Conservation (phyloP, 495 filamentous ascomycete genomes). For the Xylaria scruposa region DNA sequence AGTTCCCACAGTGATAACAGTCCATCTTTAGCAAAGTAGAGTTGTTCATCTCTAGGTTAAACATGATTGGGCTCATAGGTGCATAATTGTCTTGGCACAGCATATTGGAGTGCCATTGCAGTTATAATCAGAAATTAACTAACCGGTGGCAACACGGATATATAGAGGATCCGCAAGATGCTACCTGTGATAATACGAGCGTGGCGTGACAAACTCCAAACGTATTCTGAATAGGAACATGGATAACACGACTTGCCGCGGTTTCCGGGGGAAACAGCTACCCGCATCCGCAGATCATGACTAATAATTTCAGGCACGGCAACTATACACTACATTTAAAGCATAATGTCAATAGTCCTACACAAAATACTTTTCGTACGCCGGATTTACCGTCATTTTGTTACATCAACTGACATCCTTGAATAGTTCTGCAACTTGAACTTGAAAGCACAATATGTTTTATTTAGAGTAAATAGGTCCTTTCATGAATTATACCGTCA, state of each 20-base stretch:
- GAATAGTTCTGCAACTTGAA: neutral
- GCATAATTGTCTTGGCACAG: neutral
- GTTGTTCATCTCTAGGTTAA: neutral
- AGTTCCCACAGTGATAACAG: neutral
- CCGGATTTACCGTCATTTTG: too few species aligned
- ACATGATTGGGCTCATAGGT: neutral
- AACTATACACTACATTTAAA: neutral
- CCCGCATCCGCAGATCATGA: neutral
- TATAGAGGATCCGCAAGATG: neutral
- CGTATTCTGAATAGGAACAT: neutral
- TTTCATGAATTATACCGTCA: neutral
- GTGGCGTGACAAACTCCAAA: neutral
- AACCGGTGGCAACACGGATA: neutral
- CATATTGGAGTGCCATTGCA: neutral
- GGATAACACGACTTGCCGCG: neutral
- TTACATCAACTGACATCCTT: neutral
- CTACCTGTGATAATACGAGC: neutral
- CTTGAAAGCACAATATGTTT: neutral
- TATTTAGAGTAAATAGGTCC: neutral
- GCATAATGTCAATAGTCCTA: too few species aligned
- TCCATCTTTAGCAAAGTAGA: neutral
- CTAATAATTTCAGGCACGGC: neutral
- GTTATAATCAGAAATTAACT: neutral
- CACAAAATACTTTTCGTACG: too few species aligned
- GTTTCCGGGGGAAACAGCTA: neutral